These are phyloP conservation scores for Saturnispora sekii DNA, from an alignment of 805 yeast genomes.

Conservation along the genomic window DNA sequence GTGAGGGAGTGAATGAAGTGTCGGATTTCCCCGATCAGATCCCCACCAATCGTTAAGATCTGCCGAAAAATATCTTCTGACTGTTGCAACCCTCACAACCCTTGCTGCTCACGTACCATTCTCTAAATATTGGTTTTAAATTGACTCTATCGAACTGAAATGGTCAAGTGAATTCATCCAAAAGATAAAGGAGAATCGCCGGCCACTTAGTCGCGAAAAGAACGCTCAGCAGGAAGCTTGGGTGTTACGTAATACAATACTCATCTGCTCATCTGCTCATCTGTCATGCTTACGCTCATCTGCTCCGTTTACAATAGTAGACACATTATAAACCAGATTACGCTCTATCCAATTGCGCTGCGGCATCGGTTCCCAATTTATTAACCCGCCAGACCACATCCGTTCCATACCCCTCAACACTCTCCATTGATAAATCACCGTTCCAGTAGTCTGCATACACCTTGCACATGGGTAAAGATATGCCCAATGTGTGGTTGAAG, in stretches of 20 bases:
- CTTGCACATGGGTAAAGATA: constrained; percentile 87
- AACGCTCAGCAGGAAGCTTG: not conserved
- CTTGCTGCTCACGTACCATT: not conserved
- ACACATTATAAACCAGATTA: constrained; percentile 8
- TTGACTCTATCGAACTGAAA: not conserved
- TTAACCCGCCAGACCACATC: constrained; percentile 77
- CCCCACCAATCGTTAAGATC: too few species aligned
- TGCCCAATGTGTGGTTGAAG: constrained; percentile 65
- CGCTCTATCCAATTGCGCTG: constrained; percentile 65
- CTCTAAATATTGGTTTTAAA: not conserved
- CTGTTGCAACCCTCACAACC: too few species aligned
- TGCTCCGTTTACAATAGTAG: not conserved
- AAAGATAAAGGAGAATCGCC: not conserved
- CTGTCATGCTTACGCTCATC: not conserved
- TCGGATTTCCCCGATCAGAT: too few species aligned
- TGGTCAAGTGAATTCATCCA: not conserved
- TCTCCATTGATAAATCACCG: constrained; percentile 73
- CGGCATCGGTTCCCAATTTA: constrained; percentile 63
- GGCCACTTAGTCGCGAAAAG: not conserved
- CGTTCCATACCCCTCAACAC: constrained; percentile 85
- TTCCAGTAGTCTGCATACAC: constrained; percentile 97
- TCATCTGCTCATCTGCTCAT: not conserved
- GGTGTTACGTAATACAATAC: not conserved
- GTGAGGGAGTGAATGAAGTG: too few species aligned
- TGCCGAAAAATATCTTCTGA: too few species aligned